Evolutionary conservation across 257 asterid genomes (phyloP), one percentile per base, ranked within the genome.

Genomic region (Primulina huaijiensis): DNA sequence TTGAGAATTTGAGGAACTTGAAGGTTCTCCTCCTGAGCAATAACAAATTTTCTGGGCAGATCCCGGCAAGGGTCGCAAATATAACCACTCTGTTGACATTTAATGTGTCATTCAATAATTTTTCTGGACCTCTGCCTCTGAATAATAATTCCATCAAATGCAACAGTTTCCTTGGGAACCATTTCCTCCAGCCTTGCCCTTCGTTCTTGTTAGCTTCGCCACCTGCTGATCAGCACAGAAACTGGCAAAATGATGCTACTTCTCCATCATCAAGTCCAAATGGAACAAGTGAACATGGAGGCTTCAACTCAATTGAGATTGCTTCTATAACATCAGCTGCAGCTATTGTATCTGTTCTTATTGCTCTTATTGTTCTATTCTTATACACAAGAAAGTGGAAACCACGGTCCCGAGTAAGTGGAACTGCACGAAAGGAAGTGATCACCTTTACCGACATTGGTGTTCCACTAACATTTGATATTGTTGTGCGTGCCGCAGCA

Each of bases 251-350:
- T 43, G 75, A 71, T 21, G 77, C 74, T 60, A 27, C 78, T 46
- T 60, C 90, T 69, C 67, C 34, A 17, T 50, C 57, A 17, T 85
- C 88, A 38, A 14, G 78, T 67, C 70, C 85, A n/a, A 35, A 62
- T 12, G 84, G 62, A 60, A 76, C 60, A 65, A 68, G 40, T 27
- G 70, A 83, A 25, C 69, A 68, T 30, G 59, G 72, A 7, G 75
- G 90, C 27, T 82, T 88, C 74, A 87, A 81, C 82, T 82, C 97
- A 3, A 76, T 91, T 27, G 95, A 89, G 84, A 89, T 94, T 43
- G 96, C 97, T 43, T 89, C 96, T 7, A 86, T 94, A 67, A 76
- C 92, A 8, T 91, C 96, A 31, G 96, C 96, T 14, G 90, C 96
- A 14, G 96, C 91, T 33, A 86, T 94, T 37, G 79, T 94, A 31